These are phyloP conservation scores for Umbilicus rupestris DNA, from an alignment of 164 flowering plant genomes.

Conservation along the genomic window DNA sequence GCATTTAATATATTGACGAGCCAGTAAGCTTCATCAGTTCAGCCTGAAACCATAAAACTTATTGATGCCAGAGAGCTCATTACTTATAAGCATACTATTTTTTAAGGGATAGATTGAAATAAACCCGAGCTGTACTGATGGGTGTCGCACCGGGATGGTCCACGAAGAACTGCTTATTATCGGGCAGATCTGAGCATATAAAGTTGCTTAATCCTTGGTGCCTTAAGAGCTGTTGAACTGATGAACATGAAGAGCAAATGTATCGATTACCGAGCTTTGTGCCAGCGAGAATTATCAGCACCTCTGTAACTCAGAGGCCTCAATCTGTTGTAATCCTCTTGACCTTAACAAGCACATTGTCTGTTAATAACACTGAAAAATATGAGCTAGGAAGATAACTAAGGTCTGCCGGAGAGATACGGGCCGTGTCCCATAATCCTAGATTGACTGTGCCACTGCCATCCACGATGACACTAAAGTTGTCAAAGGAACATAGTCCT, in stretches of 20 bases:
- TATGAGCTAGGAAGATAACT: neutral
- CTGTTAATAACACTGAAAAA: neutral
- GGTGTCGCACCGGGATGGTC: slow-evolving; percentile 58
- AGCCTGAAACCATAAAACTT: slow-evolving; percentile 17
- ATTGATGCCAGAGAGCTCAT: neutral
- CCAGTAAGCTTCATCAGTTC: slow-evolving; percentile 53
- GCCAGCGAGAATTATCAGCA: slow-evolving; percentile 61
- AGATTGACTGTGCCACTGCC: slow-evolving; percentile 61
- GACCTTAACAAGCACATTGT: slow-evolving; percentile 30
- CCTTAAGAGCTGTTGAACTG: neutral
- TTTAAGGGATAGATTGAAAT: neutral
- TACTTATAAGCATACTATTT: neutral
- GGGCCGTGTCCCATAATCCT: slow-evolving; percentile 62
- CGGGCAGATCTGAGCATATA: slow-evolving; percentile 39
- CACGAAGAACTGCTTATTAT: slow-evolving; percentile 41
- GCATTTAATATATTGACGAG: slow-evolving; percentile 54
- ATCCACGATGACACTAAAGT: slow-evolving; percentile 61
- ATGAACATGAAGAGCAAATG: neutral
- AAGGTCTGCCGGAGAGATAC: slow-evolving; percentile 17
- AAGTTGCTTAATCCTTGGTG: neutral
- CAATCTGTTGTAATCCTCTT: slow-evolving; percentile 54
- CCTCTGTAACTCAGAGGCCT: slow-evolving; percentile 57
- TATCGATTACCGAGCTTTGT: slow-evolving; percentile 41
- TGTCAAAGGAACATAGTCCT: slow-evolving; percentile 70
- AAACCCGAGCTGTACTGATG: slow-evolving; percentile 45